Conservation (phyloP, 495 filamentous ascomycete genomes). For the Annulohypoxylon nitens region DNA sequence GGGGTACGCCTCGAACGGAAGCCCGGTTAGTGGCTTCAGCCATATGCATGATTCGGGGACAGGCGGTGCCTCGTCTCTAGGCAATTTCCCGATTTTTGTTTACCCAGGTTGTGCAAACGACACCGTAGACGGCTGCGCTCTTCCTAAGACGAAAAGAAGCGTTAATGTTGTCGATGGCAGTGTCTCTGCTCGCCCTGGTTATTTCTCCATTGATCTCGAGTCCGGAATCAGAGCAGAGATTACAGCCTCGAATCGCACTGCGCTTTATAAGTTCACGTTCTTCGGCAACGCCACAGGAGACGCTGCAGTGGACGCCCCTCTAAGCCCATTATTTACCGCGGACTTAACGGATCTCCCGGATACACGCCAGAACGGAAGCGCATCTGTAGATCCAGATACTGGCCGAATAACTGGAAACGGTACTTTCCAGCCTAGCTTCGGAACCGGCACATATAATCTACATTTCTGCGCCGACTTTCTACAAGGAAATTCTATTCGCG, state of each 20-base stretch:
- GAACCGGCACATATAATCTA: slow-evolving; percentile 68
- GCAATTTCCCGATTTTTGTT: slow-evolving; percentile 77
- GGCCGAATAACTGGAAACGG: slow-evolving; percentile 74
- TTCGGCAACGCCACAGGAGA: slow-evolving; percentile 55
- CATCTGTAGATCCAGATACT: slow-evolving; percentile 61
- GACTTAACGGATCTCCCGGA: slow-evolving; percentile 73
- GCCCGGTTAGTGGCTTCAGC: slow-evolving; percentile 71
- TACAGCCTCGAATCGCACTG: slow-evolving; percentile 72
- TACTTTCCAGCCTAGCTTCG: slow-evolving; percentile 74
- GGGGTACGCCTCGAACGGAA: slow-evolving; percentile 73
- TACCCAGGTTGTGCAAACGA: slow-evolving; percentile 71
- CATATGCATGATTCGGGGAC: slow-evolving; percentile 75
- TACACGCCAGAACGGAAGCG: slow-evolving; percentile 68
- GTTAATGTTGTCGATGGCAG: slow-evolving; percentile 61
- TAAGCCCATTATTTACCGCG: slow-evolving; percentile 69
- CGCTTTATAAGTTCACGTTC: slow-evolving; percentile 75
- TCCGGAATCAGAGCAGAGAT: slow-evolving; percentile 72
- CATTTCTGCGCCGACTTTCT: slow-evolving; percentile 76
- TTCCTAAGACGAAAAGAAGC: slow-evolving; percentile 63
- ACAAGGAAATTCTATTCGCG: slow-evolving; percentile 65
- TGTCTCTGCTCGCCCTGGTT: slow-evolving; percentile 70
- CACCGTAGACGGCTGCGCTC: slow-evolving; percentile 69
- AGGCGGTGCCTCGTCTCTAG: slow-evolving; percentile 72
- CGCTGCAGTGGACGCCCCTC: slow-evolving; percentile 52
- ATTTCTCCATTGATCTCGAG: slow-evolving; percentile 69